Percentiles rank a stretch among this genome's conserved stretches.
These are phyloP conservation scores for Sphagnum contortum DNA, from an alignment of 225 moss, liverwort and hornwort species.

Conservation along the genomic window DNA sequence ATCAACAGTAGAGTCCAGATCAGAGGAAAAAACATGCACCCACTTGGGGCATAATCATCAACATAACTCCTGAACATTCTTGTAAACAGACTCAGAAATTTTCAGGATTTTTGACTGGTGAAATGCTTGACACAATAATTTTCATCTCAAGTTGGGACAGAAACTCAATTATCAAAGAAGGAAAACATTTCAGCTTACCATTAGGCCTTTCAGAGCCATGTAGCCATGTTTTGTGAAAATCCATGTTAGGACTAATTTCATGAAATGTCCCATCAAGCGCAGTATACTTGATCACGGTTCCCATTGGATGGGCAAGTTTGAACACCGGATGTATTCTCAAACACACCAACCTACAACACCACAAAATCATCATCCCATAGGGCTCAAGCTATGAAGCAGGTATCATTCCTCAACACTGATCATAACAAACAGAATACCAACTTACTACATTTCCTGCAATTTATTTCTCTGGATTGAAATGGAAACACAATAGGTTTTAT, in stretches of 20 bases:
- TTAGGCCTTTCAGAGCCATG: constrained; percentile 60
- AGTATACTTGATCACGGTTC: constrained; percentile 38
- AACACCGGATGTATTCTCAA: constrained; percentile 69
- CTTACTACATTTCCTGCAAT: neutral
- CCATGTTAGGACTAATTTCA: constrained; percentile 31
- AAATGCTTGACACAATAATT: too few species aligned
- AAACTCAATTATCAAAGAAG: too few species aligned
- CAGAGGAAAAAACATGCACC: too few species aligned
- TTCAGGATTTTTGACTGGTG: too few species aligned
- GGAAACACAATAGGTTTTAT: too few species aligned
- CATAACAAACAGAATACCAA: neutral
- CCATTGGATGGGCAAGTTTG: constrained; percentile 47
- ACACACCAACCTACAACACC: constrained; percentile 54
- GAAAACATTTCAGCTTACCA: constrained; percentile 22
- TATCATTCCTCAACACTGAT: neutral
- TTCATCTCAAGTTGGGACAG: too few species aligned
- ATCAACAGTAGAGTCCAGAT: too few species aligned
- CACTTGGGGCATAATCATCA: neutral
- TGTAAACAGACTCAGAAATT: neutral
- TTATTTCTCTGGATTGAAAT: too few species aligned
- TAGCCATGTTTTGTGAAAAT: constrained; percentile 45
- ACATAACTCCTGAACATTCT: neutral
- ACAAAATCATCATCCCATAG: neutral
- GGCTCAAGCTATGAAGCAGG: neutral
- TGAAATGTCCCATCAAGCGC: constrained; percentile 44